Evolutionary conservation across 805 yeast species (phyloP).

Genomic region (Yarrowia deformans): DNA sequence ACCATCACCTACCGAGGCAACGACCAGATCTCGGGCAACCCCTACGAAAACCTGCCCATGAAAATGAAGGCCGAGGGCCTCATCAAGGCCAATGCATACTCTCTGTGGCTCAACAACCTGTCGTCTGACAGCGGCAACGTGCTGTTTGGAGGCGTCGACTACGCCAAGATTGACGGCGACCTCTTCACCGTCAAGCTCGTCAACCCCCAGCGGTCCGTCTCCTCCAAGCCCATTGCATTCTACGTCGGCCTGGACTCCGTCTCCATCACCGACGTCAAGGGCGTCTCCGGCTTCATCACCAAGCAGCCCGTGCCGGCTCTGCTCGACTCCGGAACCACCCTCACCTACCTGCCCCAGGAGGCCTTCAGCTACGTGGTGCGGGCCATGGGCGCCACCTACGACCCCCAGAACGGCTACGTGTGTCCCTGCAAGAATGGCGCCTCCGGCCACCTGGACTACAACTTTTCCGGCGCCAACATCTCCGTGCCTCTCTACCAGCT

Average conservation of each 20-base stretch:
- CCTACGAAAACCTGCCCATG: slow-evolving; percentile 70
- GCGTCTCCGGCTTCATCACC: slow-evolving; percentile 34
- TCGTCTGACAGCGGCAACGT: slow-evolving; percentile 51
- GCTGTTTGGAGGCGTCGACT: slow-evolving; percentile 57
- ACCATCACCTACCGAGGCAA: slow-evolving; percentile 42
- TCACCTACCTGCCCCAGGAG: slow-evolving; percentile 57
- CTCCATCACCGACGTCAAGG: slow-evolving; percentile 35
- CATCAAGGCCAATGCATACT: slow-evolving; percentile 56
- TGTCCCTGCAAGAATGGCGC: slow-evolving; percentile 38
- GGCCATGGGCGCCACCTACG: slow-evolving; percentile 37
- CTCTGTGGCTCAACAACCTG: slow-evolving; percentile 54
- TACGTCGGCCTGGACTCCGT: slow-evolving; percentile 43
- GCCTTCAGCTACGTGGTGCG: slow-evolving; percentile 28
- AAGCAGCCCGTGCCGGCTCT: slow-evolving; percentile 51
- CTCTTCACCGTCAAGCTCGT: slow-evolving; percentile 50
- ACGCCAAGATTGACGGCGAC: slow-evolving; percentile 54
- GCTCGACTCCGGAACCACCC: slow-evolving; percentile 66
- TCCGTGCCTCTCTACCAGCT: slow-evolving; percentile 46
- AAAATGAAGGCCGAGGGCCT: slow-evolving; percentile 59
- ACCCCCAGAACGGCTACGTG: slow-evolving; percentile 40
- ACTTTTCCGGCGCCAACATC: slow-evolving; percentile 44
- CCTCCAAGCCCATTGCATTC: slow-evolving; percentile 42
- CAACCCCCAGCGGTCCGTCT: slow-evolving; percentile 41
- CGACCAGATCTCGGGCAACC: slow-evolving; percentile 40
- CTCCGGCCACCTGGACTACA: slow-evolving; percentile 40